Conservation (phyloP, 306 rosid species). For the Leucaena leucocephala region DNA sequence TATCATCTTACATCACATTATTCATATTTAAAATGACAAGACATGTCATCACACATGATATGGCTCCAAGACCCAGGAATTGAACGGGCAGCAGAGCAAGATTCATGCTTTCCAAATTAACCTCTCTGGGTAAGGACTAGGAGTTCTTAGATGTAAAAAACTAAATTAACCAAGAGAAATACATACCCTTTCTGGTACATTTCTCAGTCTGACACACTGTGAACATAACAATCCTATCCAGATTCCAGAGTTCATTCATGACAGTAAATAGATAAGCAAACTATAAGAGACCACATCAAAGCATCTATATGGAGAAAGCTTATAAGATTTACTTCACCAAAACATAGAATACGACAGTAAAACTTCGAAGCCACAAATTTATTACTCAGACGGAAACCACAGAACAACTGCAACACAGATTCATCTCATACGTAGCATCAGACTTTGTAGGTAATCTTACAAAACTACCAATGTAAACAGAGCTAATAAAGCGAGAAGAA, state of each 20-base stretch:
- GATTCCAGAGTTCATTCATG: no score
- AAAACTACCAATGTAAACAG: not conserved
- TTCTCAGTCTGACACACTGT: no score
- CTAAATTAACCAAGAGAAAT: not conserved
- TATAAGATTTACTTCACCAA: not conserved
- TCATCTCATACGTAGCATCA: not conserved
- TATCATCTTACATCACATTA: not conserved
- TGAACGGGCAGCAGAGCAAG: not conserved
- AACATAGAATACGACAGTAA: not conserved
- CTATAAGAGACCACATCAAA: not conserved
- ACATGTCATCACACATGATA: not conserved
- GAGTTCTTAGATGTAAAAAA: not conserved
- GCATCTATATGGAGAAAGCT: not conserved
- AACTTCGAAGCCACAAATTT: not conserved
- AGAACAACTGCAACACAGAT: not conserved
- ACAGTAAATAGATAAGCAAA: not conserved
- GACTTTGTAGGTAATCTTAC: not conserved
- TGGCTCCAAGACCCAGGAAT: not conserved
- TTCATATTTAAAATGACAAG: not conserved
- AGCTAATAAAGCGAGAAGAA: not conserved
- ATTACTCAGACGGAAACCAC: not conserved
- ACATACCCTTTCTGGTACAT: not conserved
- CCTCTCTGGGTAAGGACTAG: not conserved
- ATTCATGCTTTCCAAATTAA: not conserved
- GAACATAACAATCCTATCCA: no score